phyloP scores from a whole-genome alignment of 495 filamentous ascomycete genomes.

The Talaromyces nanjingensis region DNA sequence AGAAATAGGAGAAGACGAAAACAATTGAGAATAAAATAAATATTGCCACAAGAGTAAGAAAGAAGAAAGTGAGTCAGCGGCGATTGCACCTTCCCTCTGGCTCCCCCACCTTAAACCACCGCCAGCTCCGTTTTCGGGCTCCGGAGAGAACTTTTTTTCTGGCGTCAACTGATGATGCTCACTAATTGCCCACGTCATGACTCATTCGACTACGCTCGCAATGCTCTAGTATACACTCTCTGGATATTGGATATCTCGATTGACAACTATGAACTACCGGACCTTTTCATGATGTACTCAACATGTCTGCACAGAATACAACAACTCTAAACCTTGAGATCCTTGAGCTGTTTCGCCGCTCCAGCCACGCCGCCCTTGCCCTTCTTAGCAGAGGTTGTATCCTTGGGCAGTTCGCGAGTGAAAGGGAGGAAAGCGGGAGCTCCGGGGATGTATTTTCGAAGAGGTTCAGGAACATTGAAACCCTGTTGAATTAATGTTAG shows the following conservation, averaged over 20 bases:
- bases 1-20: not conserved
- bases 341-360: constrained; percentile 33
- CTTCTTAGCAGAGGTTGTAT: constrained; percentile 57
- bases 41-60: not conserved
- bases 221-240: no score
- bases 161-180: not conserved
- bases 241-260: not conserved
- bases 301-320: not conserved
- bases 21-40: not conserved
- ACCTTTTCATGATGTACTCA: not conserved
- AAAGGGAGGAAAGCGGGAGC: constrained; percentile 81
- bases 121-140: constrained; percentile 10
- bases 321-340: constrained; percentile 26
- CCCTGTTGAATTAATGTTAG: constrained; percentile 44
- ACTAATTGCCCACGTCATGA: not conserved
- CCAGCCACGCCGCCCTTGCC: constrained; percentile 33
- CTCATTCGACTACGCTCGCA: not conserved
- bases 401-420: constrained; percentile 74
- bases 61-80: not conserved
- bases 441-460: constrained; percentile 90
- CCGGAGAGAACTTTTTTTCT: constrained; percentile 3
- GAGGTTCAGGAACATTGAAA: constrained; percentile 74
- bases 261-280: not conserved
- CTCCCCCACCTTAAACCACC: constrained; percentile 1
- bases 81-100: not conserved